Evolutionary conservation across 352 stramenopile species (phyloP), one percentile per base, ranked within the genome.

Genomic region (Pythium utonaiense): DNA sequence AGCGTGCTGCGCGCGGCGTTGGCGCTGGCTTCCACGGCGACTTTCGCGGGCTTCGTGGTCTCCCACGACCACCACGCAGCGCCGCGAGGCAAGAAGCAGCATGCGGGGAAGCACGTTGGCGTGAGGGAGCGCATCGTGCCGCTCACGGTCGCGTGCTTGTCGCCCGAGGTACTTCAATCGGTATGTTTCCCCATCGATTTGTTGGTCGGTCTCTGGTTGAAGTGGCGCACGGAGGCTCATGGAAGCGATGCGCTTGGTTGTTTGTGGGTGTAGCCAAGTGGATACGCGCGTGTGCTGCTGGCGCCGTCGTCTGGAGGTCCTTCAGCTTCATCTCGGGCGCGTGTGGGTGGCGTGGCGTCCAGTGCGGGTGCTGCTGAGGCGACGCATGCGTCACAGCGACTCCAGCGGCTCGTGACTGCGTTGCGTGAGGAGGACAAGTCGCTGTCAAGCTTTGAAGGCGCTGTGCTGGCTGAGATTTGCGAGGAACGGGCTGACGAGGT

Each of bases 121-220:
- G 21, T 61, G 13, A 41, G 56, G 8, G 28, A 66, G 30, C 70
- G 77, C 8, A 64, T 91, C 44, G 69, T 91, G 10, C 81, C 81
- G 55, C 77, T 91, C 2, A 75, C 81, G 30, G 60, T 89, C 30
- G 81, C 75, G n/a, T 87, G 77, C 21, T 41, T 70, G 36, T 73
- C 66, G 0, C 81, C 81, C 0, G 53, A 86, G 30, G 54, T 88
- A 34, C 70, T 89, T 22, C 47, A 64, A 33, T 50, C 57, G 51
- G 57, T 66, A 66, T 7, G 57, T 34, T 0, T 5, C n/a, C n/a
- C n/a, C n/a, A n/a, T n/a, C n/a, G n/a, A n/a, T n/a, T n/a, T n/a
- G n/a, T n/a, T n/a, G n/a, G n/a, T n/a, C n/a, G n/a, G n/a, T n/a
- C n/a, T n/a, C n/a, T n/a, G n/a, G n/a, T n/a, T n/a, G n/a, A n/a